Evolutionary conservation across 768 basidiomycete species (phyloP), one percentile per base, ranked within the genome.

Genomic region (Porphyrellus cyaneotinctus): DNA sequence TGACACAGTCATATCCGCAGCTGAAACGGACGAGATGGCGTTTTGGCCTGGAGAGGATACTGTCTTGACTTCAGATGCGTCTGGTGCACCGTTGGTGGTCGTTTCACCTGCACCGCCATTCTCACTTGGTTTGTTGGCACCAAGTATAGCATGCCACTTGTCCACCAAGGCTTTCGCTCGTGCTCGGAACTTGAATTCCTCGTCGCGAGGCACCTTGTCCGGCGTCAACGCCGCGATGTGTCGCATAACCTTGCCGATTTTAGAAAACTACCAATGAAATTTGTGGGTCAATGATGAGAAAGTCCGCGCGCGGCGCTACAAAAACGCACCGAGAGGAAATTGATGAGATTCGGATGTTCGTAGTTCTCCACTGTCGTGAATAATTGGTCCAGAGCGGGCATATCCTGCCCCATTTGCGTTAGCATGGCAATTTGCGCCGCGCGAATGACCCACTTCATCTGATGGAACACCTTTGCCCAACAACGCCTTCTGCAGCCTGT

Each of bases 401-500:
- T 91, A 50, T 90, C 87, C 91, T 94, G 55, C 20, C 33, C 39
- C 43, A 51, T 49, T 49, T 49, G 44, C 43, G 36, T 58, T 33
- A 52, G 49, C 49, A 33, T 26, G 54, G 38, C 39, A 43, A 33
- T 59, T 39, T 38, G 45, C 23, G 45, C n/a, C 17, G 31, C 7
- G 15, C 1, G 36, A 20, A 38, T 28, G 22, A 71, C 77, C 48
- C 58, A 90, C 88, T 58, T 84, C 83, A 11, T 80, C 79, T 60
- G 82, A 84, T 6, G 89, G 86, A 9, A 75, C 57, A 7, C 72
- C 71, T 70, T 85, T 85, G 59, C 84, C 83, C 47, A 95, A 66
- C 74, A 93, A 88, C 0, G 83, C 88, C 69, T 92, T 88, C 72
- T 97, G 94, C 3, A 97, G 78, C 69, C 83, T 88, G 69, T 95